phyloP scores from a whole-genome alignment of 2,329 filamentous ascomycete species.

The Bretziella fagacearum region DNA sequence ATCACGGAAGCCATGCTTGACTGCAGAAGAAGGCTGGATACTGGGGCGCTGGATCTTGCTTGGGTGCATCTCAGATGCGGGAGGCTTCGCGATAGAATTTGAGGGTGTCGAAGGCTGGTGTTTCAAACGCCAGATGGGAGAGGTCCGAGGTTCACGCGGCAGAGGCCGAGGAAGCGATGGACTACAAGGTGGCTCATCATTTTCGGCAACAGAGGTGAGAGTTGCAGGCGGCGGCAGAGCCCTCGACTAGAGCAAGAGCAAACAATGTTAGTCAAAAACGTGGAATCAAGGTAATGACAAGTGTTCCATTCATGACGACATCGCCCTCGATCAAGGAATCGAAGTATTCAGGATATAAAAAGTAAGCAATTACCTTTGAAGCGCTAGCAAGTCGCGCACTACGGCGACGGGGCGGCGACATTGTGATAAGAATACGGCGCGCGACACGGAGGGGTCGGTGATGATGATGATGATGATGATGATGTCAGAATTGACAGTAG shows the following conservation, averaged over 20 bases:
- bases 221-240: constrained; percentile 22
- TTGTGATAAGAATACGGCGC: constrained; percentile 17
- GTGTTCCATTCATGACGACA: not conserved
- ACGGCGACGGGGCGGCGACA: constrained; percentile 28
- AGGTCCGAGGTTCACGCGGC: constrained; percentile 5
- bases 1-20: constrained; percentile 67
- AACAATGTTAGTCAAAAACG: constrained; percentile 14
- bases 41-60: constrained; percentile 63
- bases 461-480: not conserved
- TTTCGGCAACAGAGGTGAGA: constrained; percentile 29
- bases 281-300: not conserved
- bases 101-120: constrained; percentile 37
- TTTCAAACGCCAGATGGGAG: constrained; percentile 8
- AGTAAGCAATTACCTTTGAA: constrained; percentile 22
- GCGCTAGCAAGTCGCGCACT: constrained; percentile 28
- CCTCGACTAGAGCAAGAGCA: constrained; percentile 9
- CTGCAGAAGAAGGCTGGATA: constrained; percentile 59
- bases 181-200: constrained; percentile 23
- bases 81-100: constrained; percentile 49
- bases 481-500: not conserved
- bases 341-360: not conserved
- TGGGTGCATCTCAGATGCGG: constrained; percentile 77
- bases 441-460: not conserved
- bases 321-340: not conserved
- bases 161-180: constrained; percentile 8